phyloP scores from a whole-genome alignment of 805 yeast species.

The Wickerhamomyces sydowiorum region DNA sequence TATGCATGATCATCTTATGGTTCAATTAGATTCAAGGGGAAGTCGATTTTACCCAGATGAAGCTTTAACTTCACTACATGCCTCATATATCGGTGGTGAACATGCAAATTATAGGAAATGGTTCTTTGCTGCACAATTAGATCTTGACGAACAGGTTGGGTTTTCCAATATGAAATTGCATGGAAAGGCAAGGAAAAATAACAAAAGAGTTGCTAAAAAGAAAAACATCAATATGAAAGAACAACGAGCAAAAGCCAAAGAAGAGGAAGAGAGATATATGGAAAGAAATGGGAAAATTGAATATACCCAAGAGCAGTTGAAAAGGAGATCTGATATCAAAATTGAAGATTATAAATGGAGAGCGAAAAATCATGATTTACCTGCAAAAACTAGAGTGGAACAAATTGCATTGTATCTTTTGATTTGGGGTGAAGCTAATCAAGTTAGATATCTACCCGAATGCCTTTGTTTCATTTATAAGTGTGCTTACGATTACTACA shows the following conservation, averaged over 20 bases:
- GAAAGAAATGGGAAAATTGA: slow-evolving; percentile 47
- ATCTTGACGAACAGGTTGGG: slow-evolving; percentile 65
- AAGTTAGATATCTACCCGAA: slow-evolving; percentile 81
- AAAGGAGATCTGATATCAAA: slow-evolving; percentile 38
- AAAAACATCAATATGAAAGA: slow-evolving; percentile 29
- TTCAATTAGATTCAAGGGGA: slow-evolving; percentile 80
- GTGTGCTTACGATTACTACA: slow-evolving; percentile 64
- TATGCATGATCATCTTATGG: slow-evolving; percentile 77
- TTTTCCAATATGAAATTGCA: slow-evolving; percentile 47
- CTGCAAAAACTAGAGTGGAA: slow-evolving; percentile 45
- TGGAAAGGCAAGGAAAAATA: slow-evolving; percentile 39
- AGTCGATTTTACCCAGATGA: slow-evolving; percentile 66
- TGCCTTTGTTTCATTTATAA: slow-evolving; percentile 79
- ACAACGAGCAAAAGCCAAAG: slow-evolving; percentile 33
- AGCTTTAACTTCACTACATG: slow-evolving; percentile 75
- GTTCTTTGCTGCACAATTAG: slow-evolving; percentile 85
- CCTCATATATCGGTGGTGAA: slow-evolving; percentile 90
- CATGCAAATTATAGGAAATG: slow-evolving; percentile 84
- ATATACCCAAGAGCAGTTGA: slow-evolving; percentile 38
- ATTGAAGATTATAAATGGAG: slow-evolving; percentile 72
- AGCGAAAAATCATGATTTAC: slow-evolving; percentile 38
- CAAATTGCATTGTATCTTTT: slow-evolving; percentile 69
- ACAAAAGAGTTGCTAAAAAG: slow-evolving; percentile 37
- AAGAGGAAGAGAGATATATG: slow-evolving; percentile 44
- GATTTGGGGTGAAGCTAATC: slow-evolving; percentile 91